Percentiles rank a stretch among this genome's conserved stretches.
Conservation (phyloP, 1,139 yeast species). For the Lodderomyces beijingensis region DNA sequence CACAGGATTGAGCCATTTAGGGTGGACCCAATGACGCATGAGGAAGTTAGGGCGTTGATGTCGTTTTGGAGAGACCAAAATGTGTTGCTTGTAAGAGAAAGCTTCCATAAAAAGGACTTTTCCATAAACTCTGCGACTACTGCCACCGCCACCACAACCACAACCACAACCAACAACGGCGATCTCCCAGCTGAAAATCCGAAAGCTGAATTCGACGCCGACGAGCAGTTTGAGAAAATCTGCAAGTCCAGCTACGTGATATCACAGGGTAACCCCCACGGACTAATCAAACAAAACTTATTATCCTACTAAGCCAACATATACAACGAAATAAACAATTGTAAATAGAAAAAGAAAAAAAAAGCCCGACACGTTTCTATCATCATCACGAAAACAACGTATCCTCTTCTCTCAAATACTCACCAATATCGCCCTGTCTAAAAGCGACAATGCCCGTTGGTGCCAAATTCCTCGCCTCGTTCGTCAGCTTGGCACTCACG, state of each 20-base stretch:
- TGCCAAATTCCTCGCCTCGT: conserved; percentile 79
- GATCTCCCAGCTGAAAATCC: neutral
- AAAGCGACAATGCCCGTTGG: conserved; percentile 94
- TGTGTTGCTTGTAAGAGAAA: conserved; percentile 42
- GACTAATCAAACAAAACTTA: conserved; percentile 41
- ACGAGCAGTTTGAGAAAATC: conserved; percentile 28
- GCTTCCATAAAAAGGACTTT: conserved; percentile 34
- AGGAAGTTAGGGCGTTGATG: conserved; percentile 52
- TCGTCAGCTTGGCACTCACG: conserved; percentile 88
- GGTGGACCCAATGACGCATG: conserved; percentile 49
- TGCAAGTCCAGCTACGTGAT: conserved; percentile 56
- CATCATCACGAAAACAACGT: conserved; percentile 69
- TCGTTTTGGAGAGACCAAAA: conserved; percentile 54
- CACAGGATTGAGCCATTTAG: conserved; percentile 46
- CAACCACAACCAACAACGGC: no score
- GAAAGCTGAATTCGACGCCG: conserved; percentile 16
- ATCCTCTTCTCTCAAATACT: conserved; percentile 96
- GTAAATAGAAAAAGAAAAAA: neutral
- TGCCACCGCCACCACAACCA: neutral
- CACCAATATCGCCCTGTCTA: conserved; percentile 98
- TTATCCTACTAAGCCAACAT: conserved; percentile 1
- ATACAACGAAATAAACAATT: neutral
- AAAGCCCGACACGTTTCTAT: neutral
- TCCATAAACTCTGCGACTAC: conserved; percentile 2
- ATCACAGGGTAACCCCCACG: conserved; percentile 81